These are phyloP conservation scores for Microdochium paspali DNA, from an alignment of 2,329 filamentous ascomycete species.

Conservation along the genomic window DNA sequence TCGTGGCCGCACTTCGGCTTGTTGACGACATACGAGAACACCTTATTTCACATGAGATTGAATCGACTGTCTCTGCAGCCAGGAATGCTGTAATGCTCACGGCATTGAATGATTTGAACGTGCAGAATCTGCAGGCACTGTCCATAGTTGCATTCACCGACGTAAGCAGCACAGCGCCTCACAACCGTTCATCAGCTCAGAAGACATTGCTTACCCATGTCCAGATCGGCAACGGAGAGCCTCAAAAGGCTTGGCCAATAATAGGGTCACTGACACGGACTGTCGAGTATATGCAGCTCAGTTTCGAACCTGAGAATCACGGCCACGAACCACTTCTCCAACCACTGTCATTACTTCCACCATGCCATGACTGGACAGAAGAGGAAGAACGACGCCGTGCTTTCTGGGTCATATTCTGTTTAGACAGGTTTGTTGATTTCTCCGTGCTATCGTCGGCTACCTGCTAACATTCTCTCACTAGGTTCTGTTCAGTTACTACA, in stretches of 20 bases:
- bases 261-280: constrained; percentile 24
- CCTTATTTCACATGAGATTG: constrained; percentile 8
- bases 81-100: constrained; percentile 17
- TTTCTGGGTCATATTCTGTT: constrained; percentile 26
- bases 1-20: constrained; percentile 14
- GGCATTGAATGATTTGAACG: constrained; percentile 20
- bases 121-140: constrained; percentile 25
- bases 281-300: constrained; percentile 25
- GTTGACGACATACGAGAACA: constrained; percentile 3
- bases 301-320: constrained; percentile 19
- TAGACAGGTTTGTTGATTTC: constrained; percentile 16
- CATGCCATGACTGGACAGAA: constrained; percentile 22
- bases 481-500: not conserved
- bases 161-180: constrained; percentile 9
- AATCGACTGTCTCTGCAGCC: constrained; percentile 8
- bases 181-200: too few species aligned
- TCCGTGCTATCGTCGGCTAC: not conserved
- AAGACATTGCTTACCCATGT: not conserved
- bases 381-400: constrained; percentile 22
- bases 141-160: constrained; percentile 26
- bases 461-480: not conserved
- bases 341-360: constrained; percentile 15
- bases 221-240: constrained; percentile 20
- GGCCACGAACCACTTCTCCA: constrained; percentile 14
- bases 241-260: constrained; percentile 23